These are phyloP conservation scores for Pleochaeta shiraiana DNA, from an alignment of 2,329 filamentous ascomycete species.

Conservation along the genomic window DNA sequence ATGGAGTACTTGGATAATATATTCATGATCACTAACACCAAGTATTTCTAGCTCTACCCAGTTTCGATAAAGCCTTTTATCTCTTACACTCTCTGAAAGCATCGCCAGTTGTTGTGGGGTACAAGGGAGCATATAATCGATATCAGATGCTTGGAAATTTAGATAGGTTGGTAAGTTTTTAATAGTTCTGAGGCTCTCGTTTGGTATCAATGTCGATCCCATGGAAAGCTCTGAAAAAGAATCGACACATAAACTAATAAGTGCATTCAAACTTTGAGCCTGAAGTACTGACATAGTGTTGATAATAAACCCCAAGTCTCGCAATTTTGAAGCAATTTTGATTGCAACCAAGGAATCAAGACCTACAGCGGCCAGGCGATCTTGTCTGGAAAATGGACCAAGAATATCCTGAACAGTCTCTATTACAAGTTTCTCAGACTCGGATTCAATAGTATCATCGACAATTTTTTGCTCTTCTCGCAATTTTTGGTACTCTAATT, in stretches of 20 bases:
- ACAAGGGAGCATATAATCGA: conserved; percentile 34
- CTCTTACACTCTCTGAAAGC: conserved; percentile 47
- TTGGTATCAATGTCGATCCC: background rate
- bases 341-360: conserved; percentile 46
- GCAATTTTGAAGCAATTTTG: conserved; percentile 39
- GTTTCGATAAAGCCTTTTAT: conserved; percentile 50
- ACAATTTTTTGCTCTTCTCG: conserved; percentile 8
- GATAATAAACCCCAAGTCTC: conserved; percentile 30
- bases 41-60: conserved; percentile 38
- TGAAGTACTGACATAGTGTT: conserved; percentile 40
- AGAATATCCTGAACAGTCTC: conserved; percentile 12
- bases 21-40: conserved; percentile 15
- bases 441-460: conserved; percentile 12
- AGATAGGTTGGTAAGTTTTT: conserved; percentile 4
- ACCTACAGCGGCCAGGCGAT: conserved; percentile 30
- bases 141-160: conserved; percentile 19
- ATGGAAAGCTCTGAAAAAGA: background rate
- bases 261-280: conserved; percentile 24
- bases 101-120: conserved; percentile 59
- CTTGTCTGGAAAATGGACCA: conserved; percentile 12
- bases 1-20: conserved; percentile 28
- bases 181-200: background rate
- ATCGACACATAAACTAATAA: conserved; percentile 17
- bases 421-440: conserved; percentile 9
- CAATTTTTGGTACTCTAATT: conserved; percentile 28